phyloP scores from a whole-genome alignment of 306 rosid genomes.

The Vigna mungo region DNA sequence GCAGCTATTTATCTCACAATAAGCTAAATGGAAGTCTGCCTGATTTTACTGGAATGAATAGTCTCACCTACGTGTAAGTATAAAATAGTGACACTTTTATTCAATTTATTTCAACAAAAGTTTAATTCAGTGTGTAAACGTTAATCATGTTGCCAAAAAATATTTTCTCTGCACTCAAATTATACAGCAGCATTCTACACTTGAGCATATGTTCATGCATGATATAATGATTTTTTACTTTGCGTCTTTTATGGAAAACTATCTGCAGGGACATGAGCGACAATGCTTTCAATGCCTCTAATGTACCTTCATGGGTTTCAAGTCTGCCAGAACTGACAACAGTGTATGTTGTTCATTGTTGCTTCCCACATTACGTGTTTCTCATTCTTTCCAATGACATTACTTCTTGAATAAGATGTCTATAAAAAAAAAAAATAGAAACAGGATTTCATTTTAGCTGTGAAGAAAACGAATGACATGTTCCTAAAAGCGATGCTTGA shows the following conservation, averaged over 20 bases:
- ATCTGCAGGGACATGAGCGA: slow-evolving; percentile 64
- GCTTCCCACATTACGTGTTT: slow-evolving; percentile 12
- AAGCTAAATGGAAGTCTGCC: slow-evolving; percentile 58
- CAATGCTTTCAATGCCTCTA: slow-evolving; percentile 54
- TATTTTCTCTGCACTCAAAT: not conserved
- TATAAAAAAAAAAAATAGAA: not conserved
- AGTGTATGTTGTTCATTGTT: slow-evolving; percentile 57
- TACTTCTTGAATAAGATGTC: not conserved
- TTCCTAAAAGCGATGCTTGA: not conserved
- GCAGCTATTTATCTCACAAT: slow-evolving; percentile 69
- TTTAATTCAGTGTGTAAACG: not conserved
- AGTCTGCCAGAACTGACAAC: slow-evolving; percentile 53
- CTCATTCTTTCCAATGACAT: not conserved
- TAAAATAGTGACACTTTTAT: slow-evolving; percentile 1
- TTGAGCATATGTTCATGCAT: slow-evolving; percentile 14
- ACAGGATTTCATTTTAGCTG: not conserved
- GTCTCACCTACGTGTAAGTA: slow-evolving; percentile 65
- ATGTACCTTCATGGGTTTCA: slow-evolving; percentile 64
- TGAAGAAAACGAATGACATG: too few species aligned
- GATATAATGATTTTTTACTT: slow-evolving; percentile 10
- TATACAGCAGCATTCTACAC: not conserved
- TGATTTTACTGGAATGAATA: slow-evolving; percentile 57
- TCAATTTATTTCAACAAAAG: not conserved
- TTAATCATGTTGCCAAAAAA: not conserved
- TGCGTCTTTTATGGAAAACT: slow-evolving; percentile 30